A percentile compares a stretch with the other conserved stretches of the same genome.
phyloP scores from a whole-genome alignment of 441 rosid species.

The Pelargonium fulgidum region DNA sequence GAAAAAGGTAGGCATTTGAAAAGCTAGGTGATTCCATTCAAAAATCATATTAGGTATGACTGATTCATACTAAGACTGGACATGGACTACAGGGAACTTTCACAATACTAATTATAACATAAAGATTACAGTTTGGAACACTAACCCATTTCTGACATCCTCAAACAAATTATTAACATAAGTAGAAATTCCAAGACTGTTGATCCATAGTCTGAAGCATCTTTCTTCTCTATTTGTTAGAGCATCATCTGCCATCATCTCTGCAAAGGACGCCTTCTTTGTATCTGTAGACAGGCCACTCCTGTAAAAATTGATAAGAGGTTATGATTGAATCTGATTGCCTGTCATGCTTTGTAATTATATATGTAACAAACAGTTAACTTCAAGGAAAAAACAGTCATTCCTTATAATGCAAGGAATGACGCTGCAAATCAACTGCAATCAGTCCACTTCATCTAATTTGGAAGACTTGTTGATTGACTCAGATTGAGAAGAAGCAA shows the following conservation, averaged over 20 bases:
- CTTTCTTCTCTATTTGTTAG: constrained; percentile 64
- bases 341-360: not conserved
- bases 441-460: not conserved
- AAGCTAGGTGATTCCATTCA: not conserved
- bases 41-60: not conserved
- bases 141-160: constrained; percentile 69
- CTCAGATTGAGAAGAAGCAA: not conserved
- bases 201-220: constrained; percentile 69
- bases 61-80: not conserved
- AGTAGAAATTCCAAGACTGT: constrained; percentile 55
- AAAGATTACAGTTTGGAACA: constrained; percentile 2
- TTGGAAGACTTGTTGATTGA: not conserved
- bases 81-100: not conserved
- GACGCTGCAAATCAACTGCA: too few species aligned
- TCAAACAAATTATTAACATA: constrained; percentile 60
- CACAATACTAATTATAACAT: not conserved
- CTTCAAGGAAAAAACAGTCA: not conserved
- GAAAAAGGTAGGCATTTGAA: too few species aligned
- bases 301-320: constrained; percentile 33
- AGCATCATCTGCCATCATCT: constrained; percentile 69
- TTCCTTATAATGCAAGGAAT: not conserved
- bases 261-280: constrained; percentile 50
- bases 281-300: constrained; percentile 58
- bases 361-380: not conserved
- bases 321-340: not conserved